Evolutionary conservation across 805 yeast genomes (phyloP).

Genomic region (Huiozyma sinensis): DNA sequence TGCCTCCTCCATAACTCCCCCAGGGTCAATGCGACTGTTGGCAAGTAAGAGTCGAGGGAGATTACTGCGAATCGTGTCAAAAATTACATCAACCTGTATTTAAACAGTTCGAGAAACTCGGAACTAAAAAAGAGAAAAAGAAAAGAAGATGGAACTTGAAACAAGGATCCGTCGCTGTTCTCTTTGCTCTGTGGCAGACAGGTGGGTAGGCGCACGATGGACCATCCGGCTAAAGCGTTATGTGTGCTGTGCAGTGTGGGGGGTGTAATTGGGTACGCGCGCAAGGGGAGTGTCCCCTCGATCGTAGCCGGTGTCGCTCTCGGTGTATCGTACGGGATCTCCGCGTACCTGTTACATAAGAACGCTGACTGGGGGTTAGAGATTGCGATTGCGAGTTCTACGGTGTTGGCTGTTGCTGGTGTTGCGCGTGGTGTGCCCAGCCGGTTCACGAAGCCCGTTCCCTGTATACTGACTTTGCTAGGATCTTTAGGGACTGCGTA

Average conservation of each 20-base stretch:
- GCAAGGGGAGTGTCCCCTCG: slow-evolving; percentile 70
- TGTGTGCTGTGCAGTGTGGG: slow-evolving; percentile 61
- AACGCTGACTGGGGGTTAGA: slow-evolving; percentile 77
- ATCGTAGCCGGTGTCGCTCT: slow-evolving; percentile 63
- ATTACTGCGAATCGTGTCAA: background rate
- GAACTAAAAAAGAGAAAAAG: no score
- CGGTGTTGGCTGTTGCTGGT: slow-evolving; percentile 59
- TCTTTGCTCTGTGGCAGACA: background rate
- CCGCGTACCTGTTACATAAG: slow-evolving; percentile 63
- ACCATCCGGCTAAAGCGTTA: slow-evolving; percentile 67
- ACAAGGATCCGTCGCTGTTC: background rate
- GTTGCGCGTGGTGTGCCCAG: slow-evolving; percentile 56
- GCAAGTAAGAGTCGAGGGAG: no score
- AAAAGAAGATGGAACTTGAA: no score
- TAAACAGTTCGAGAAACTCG: no score
- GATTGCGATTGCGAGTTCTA: slow-evolving; percentile 63
- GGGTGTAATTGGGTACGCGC: slow-evolving; percentile 57
- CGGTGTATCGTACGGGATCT: slow-evolving; percentile 48
- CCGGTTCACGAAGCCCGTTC: slow-evolving; percentile 61
- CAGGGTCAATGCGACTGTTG: no score
- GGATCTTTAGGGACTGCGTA: slow-evolving; percentile 58
- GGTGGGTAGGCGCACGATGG: slow-evolving; percentile 30
- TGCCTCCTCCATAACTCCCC: no score
- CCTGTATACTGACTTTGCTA: slow-evolving; percentile 48
- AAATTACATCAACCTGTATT: background rate